Conservation (phyloP, 768 basidiomycete species). For the Xerocomus brunneocitrinus region DNA sequence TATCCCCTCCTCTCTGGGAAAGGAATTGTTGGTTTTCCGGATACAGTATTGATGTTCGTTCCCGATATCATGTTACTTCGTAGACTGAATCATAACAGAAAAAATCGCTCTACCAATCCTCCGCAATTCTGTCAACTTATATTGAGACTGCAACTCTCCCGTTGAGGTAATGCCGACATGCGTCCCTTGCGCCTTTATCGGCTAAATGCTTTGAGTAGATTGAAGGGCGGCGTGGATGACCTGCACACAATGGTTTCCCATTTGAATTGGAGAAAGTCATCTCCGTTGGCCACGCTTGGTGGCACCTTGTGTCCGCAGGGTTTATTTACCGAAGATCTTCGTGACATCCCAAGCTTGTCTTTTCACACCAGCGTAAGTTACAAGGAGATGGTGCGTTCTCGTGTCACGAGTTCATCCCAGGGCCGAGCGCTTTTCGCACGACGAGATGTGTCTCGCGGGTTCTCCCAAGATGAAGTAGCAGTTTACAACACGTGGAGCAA, state of each 20-base stretch:
- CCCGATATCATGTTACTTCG: slow-evolving; percentile 4
- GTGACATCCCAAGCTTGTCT: slow-evolving; percentile 41
- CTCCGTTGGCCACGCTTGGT: slow-evolving; percentile 51
- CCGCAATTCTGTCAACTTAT: slow-evolving; percentile 55
- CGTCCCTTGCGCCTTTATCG: background rate
- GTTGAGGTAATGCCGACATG: slow-evolving; percentile 41
- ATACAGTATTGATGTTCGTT: slow-evolving; percentile 16
- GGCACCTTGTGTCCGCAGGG: slow-evolving; percentile 47
- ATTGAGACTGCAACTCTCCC: slow-evolving; percentile 58
- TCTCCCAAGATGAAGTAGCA: slow-evolving; percentile 35
- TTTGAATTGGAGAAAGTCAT: slow-evolving; percentile 50
- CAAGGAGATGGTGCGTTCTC: background rate
- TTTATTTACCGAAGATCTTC: slow-evolving; percentile 24
- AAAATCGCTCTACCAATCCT: slow-evolving; percentile 43
- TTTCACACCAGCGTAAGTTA: slow-evolving; percentile 20
- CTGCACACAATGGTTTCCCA: slow-evolving; percentile 43
- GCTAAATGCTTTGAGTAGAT: slow-evolving; percentile 20
- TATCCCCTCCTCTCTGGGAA: slow-evolving; percentile 42
- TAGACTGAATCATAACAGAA: slow-evolving; percentile 22
- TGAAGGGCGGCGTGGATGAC: slow-evolving; percentile 33
- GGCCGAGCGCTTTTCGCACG: slow-evolving; percentile 34
- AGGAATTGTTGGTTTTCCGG: slow-evolving; percentile 25
- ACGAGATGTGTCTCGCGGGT: slow-evolving; percentile 57
- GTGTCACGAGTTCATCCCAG: slow-evolving; percentile 8
- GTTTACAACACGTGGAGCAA: slow-evolving; percentile 39